Conservation (phyloP, 805 yeast genomes). For the Candida broadrunensis region DNA sequence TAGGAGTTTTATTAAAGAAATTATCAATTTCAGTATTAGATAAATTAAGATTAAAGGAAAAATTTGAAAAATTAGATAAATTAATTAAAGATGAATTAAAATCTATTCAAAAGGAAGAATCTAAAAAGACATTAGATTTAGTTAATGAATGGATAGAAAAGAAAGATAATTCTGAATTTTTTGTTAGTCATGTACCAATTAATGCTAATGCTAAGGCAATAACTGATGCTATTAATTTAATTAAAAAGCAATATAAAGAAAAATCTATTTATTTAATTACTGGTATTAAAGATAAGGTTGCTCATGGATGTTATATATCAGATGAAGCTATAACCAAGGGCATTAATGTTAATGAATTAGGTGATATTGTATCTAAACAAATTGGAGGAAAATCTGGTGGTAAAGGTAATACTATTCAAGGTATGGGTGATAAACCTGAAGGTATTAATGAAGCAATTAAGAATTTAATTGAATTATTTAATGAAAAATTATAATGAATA, state of each 20-base stretch:
- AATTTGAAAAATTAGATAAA: slow-evolving; percentile 79
- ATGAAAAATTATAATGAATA: slow-evolving; percentile 47
- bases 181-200: slow-evolving; percentile 68
- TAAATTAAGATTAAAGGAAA: slow-evolving; percentile 71
- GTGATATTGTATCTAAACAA: slow-evolving; percentile 61
- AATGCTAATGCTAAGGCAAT: slow-evolving; percentile 89
- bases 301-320: slow-evolving; percentile 91
- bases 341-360: slow-evolving; percentile 72
- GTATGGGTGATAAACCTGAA: slow-evolving; percentile 83
- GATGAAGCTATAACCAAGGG: slow-evolving; percentile 67
- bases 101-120: slow-evolving; percentile 82
- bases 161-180: slow-evolving; percentile 46
- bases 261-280: slow-evolving; percentile 79
- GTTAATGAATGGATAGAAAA: slow-evolving; percentile 65
- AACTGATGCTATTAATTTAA: slow-evolving; percentile 83
- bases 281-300: slow-evolving; percentile 72
- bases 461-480: slow-evolving; percentile 60
- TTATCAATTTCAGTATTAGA: slow-evolving; percentile 76
- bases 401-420: slow-evolving; percentile 93
- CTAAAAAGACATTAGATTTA: slow-evolving; percentile 74
- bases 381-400: slow-evolving; percentile 99
- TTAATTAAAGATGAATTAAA: slow-evolving; percentile 84
- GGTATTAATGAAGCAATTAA: slow-evolving; percentile 73
- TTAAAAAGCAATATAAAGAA: slow-evolving; percentile 72
- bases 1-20: slow-evolving; percentile 81